Evolutionary conservation across 129 eudicot genomes (phyloP), one percentile per base, ranked within the genome.

Genomic region (Sambucus nigra): DNA sequence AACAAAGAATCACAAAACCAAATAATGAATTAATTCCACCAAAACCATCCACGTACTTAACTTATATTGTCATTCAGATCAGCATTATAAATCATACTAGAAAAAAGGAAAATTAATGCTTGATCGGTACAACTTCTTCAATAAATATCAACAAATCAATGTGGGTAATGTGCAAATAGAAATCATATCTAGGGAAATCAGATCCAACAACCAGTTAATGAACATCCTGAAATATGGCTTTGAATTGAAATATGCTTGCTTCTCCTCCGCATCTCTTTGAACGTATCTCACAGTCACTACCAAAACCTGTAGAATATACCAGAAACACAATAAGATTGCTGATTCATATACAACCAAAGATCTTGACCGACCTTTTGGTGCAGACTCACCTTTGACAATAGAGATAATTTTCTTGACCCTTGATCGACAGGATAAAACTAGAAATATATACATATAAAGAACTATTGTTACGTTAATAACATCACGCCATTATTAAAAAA

Each of bases 161-260:
- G n/a, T n/a, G n/a, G n/a, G n/a, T n/a, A n/a, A n/a, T n/a, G n/a
- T n/a, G n/a, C n/a, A n/a, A n/a, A n/a, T n/a, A n/a, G n/a, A n/a
- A n/a, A n/a, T n/a, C n/a, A n/a, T n/a, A n/a, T 92, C 99, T 64
- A 86, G 63, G 42, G 87, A 72, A 71, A 73, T 62, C 27, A 92
- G 71, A 76, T 92, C 99, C 54, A 76, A 66, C 50, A 86, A 55
- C 96, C 94, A 83, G 62, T 92, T 80, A 32, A 86, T 74, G 71
- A 92, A 92, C 60, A 92, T 41, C 78, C 99, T 86, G 67, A 79
- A 92, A 67, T 82, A 92, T 35, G 99, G 99, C 68, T 96, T 92
- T 41, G 99, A 82, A 67, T 82, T 86, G 68, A 92, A 92, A 54
- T 80, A 54, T 5, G 69, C 10, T 72, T 72, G 82, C 78, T 73